Evolutionary conservation across 1,139 yeast species (phyloP), one percentile per base, ranked within the genome.

Genomic region (Saccharomyces pastorianus): DNA sequence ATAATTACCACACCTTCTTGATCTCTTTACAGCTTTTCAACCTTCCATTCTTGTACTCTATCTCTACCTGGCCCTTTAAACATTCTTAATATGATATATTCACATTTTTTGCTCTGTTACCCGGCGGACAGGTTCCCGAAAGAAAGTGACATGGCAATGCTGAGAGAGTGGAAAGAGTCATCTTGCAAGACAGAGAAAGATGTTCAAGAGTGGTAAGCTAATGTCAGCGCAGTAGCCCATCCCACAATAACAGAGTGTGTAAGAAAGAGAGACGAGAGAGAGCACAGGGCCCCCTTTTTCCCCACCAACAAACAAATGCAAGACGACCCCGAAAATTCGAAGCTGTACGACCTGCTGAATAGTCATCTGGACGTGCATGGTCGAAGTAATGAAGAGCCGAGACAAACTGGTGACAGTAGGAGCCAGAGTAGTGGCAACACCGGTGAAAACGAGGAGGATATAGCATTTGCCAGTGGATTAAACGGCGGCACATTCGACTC

Each of bases 401-500:
- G 44, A 38, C 44, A 38, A 6, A 38, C n/a, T 9, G 44, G 44
- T 20, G 25, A 11, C 13, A 38, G 25, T 6, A 38, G 44, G 26
- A 20, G 44, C 26, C 44, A 38, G 13, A 38, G 23, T 23, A 17
- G 44, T 25, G 20, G 38, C 23, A 14, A 41, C 17, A 17, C 44
- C 26, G 32, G 48, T 9, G 48, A 46, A 11, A 27, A 46, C 13
- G 29, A 46, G 7, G 48, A 46, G n/a, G 20, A 28, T 46, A 9
- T 11, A 13, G 13, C 44, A 9, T 38, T 38, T 17, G 6, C n/a
- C 26, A 9, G 27, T 14, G 26, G 31, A 25, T 25, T 31, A 20
- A 6, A 49, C 41, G 48, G 42, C 49, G 55, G 38, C n/a, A 56
- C 61, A 7, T 67, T 68, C 52, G 72, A 69, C 53, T 55, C 68